Evolutionary conservation across 2,329 filamentous ascomycete species (phyloP).

Genomic region (Fusarium sp.): DNA sequence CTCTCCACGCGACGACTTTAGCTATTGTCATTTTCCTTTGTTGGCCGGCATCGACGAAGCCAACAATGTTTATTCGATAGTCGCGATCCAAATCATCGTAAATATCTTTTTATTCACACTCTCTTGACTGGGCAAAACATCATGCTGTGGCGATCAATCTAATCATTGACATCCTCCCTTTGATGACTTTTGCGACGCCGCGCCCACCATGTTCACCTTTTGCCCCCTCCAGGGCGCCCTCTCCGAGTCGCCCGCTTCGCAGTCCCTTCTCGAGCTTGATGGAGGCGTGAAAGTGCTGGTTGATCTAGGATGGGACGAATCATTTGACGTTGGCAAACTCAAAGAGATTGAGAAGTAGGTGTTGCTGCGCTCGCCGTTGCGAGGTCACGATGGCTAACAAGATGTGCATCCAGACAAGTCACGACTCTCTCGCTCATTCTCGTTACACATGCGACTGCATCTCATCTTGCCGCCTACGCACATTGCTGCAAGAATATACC

Average conservation of each 20-base stretch:
- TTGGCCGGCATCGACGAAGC: conserved; percentile 20
- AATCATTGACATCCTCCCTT: conserved; percentile 11
- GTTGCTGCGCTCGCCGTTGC: neutral
- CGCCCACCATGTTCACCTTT: conserved; percentile 92
- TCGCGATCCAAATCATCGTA: conserved; percentile 9
- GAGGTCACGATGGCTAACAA: conserved; percentile 33
- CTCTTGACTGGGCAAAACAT: conserved; percentile 17
- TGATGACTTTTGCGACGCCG: conserved; percentile 21
- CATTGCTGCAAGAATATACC: conserved; percentile 98
- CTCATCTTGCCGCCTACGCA: conserved; percentile 92
- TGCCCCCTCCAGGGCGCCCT: conserved; percentile 92
- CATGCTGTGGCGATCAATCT: conserved; percentile 38
- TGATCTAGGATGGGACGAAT: conserved; percentile 95
- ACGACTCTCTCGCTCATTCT: conserved; percentile 94
- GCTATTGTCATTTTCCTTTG: conserved; percentile 33
- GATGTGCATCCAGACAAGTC: conserved; percentile 72
- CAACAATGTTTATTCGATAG: conserved; percentile 33
- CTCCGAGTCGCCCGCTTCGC: conserved; percentile 85
- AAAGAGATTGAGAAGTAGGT: conserved; percentile 89
- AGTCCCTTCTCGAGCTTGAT: conserved; percentile 96
- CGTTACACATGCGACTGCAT: conserved; percentile 91
- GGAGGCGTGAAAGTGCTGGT: conserved; percentile 95
- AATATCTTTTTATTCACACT: neutral
- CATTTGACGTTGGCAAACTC: conserved; percentile 84
- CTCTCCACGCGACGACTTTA: conserved; percentile 35